Conservation (phyloP, 129 eudicot species). For the Centaurea solstitialis region DNA sequence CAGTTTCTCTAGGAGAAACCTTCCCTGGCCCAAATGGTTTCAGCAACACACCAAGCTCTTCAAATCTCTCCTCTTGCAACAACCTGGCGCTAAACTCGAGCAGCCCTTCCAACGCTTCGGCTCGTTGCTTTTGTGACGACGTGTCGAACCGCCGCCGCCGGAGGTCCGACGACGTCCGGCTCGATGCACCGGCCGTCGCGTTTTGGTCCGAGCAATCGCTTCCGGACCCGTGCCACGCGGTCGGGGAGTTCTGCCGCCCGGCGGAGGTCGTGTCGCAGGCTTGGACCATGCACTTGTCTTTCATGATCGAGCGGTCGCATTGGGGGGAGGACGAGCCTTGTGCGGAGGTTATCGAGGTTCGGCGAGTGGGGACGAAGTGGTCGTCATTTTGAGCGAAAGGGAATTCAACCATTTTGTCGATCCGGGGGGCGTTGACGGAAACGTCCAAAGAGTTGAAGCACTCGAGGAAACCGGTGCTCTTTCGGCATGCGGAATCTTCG, state of each 20-base stretch:
- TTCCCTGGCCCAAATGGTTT: conserved; percentile 96
- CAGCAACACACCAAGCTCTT: conserved; percentile 85
- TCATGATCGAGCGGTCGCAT: conserved; percentile 67
- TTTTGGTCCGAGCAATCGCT: conserved; percentile 76
- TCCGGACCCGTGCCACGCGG: conserved; percentile 45
- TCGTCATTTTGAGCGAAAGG: conserved; percentile 53
- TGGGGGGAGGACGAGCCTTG: conserved; percentile 81
- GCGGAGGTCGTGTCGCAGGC: conserved; percentile 44
- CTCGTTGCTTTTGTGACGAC: conserved; percentile 79
- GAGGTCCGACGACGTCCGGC: conserved; percentile 74
- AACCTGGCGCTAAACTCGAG: conserved; percentile 92
- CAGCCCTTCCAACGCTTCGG: conserved; percentile 90
- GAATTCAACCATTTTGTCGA: conserved; percentile 81
- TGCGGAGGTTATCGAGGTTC: conserved; percentile 56
- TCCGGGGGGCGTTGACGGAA: conserved; percentile 89
- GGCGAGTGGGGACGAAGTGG: conserved; percentile 36
- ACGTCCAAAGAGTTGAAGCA: conserved; percentile 70
- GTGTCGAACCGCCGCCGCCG: conserved; percentile 68
- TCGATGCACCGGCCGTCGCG: conserved; percentile 87
- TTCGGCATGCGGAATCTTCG: conserved; percentile 40
- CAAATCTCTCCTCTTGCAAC: conserved; percentile 79
- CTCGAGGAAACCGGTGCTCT: conserved; percentile 41
- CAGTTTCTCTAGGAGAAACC: conserved; percentile 96
- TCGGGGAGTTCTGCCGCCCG: conserved; percentile 40
- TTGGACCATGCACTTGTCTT: conserved; percentile 77